These are phyloP conservation scores for Trichoderma citrinoviride DNA, from an alignment of 2,329 filamentous ascomycete genomes.

Conservation along the genomic window DNA sequence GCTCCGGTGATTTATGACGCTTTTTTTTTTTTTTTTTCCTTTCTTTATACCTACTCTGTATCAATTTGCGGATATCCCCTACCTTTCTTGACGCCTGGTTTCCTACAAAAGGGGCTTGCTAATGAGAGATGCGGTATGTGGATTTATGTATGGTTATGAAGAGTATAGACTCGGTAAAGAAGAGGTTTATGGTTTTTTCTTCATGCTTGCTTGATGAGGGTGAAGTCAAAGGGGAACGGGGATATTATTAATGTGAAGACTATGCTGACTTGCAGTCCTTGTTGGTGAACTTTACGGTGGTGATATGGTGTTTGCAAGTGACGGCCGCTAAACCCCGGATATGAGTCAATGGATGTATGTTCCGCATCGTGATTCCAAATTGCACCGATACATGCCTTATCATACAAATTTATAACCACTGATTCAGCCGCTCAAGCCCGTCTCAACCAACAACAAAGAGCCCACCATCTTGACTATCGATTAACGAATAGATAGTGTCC, in stretches of 20 bases:
- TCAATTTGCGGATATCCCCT: not conserved
- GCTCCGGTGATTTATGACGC: not conserved
- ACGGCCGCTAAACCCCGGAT: too few relatives aligned
- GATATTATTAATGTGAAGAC: not conserved
- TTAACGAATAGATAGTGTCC: too few relatives aligned
- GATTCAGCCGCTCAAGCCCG: too few relatives aligned
- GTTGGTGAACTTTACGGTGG: not conserved
- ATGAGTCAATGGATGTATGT: too few relatives aligned
- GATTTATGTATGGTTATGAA: not conserved
- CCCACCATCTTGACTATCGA: too few relatives aligned
- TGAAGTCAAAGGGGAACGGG: not conserved
- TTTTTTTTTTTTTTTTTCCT: not conserved
- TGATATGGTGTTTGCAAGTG: too few relatives aligned
- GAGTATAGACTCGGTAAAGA: conserved; percentile 9
- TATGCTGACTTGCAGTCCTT: not conserved
- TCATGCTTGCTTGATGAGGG: not conserved
- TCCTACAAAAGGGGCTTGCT: not conserved
- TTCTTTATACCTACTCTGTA: not conserved
- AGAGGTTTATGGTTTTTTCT: not conserved
- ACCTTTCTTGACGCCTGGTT: not conserved
- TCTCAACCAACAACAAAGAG: too few relatives aligned
- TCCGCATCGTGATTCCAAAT: too few relatives aligned
- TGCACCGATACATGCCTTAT: too few relatives aligned
- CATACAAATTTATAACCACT: too few relatives aligned
- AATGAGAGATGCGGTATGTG: conserved; percentile 8